Evolutionary conservation across 1,284 basidiomycete species (phyloP), one percentile per base, ranked within the genome.

Genomic region (Laetiporus sulphureus): DNA sequence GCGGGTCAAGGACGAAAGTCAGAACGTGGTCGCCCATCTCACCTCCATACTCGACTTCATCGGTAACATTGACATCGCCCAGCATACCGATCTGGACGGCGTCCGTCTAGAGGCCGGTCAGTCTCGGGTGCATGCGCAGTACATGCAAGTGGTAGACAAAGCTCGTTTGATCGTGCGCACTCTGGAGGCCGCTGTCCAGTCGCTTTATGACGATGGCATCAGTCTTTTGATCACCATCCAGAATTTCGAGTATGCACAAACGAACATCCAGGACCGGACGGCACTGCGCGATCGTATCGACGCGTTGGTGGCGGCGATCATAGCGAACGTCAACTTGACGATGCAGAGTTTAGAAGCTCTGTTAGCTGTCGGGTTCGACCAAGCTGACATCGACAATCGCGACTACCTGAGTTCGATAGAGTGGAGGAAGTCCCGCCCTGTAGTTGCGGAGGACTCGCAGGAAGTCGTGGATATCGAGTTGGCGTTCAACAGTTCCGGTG

Each of bases 11-110:
- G 30, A 45, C 1, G 53, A 60, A 23, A 54, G 74, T n/a, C 73
- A 69, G 56, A 69, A 65, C 32, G 62, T 77, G 22, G 58, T 83
- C 27, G 65, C 73, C 1, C 69, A 73, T 36, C 59, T 84, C 20
- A 71, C 77, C 3, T 58, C 69, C 6, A 73, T 84, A 40, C 64
- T 90, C 23, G 59, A 63, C 4, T 70, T 75, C 36, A 68, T 82
- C 25, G 71, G 77, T 18, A 77, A 85, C 51, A 69, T 91, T 44
- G 80, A 90, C 58, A 63, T 91, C 37, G 85, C 85, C 18, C 73
- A 76, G 31, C 78, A 85, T 57, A 76, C 89, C 40, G 84, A 87
- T 48, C 75, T 89, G 44, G 87, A 91, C 52, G 81, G 83, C 13
- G 71, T 85, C 49, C 71, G 68, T 16, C 66, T 73, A 43, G 71